These are phyloP conservation scores for Mycosphaerella sp. DNA, from an alignment of 2,329 filamentous ascomycete species.

Conservation along the genomic window DNA sequence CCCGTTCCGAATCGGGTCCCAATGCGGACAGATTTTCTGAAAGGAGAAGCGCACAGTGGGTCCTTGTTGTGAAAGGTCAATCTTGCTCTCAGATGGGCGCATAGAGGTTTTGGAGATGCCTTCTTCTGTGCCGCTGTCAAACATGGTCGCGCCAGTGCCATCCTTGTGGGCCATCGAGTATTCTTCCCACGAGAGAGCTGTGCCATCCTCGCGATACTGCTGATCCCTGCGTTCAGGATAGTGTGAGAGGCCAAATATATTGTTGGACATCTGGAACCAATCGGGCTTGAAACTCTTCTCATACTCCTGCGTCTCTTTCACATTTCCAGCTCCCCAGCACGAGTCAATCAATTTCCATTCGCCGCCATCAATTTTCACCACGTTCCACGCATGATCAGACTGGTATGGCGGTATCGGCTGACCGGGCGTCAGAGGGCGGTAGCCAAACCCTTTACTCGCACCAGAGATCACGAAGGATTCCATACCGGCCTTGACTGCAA, in stretches of 20 bases:
- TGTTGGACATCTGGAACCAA: conserved; percentile 59
- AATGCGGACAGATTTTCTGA: conserved; percentile 72
- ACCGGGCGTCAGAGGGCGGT: conserved; percentile 56
- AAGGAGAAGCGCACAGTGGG: conserved; percentile 64
- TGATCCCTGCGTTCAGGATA: conserved; percentile 63
- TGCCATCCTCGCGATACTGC: conserved; percentile 70
- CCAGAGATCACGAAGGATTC: conserved; percentile 68
- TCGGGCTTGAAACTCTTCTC: conserved; percentile 60
- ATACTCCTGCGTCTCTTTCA: conserved; percentile 55
- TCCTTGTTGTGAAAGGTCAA: conserved; percentile 52
- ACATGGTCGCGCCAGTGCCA: conserved; percentile 43
- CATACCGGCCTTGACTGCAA: conserved; percentile 73
- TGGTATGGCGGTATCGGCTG: conserved; percentile 57
- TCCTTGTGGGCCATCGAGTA: conserved; percentile 61
- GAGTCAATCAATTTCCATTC: conserved; percentile 87
- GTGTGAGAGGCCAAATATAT: conserved; percentile 73
- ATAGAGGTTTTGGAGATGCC: conserved; percentile 54
- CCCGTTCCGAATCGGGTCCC: conserved; percentile 64
- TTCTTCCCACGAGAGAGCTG: conserved; percentile 67
- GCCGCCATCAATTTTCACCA: conserved; percentile 72
- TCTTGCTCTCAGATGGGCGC: conserved; percentile 52
- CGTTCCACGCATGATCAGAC: conserved; percentile 82
- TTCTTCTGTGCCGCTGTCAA: conserved; percentile 43
- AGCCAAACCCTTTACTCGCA: conserved; percentile 81
- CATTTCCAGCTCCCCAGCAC: conserved; percentile 83